Base-by-base conservation (phyloP, 2,329 filamentous ascomycete genomes). In the Didymella pomorum region DNA sequence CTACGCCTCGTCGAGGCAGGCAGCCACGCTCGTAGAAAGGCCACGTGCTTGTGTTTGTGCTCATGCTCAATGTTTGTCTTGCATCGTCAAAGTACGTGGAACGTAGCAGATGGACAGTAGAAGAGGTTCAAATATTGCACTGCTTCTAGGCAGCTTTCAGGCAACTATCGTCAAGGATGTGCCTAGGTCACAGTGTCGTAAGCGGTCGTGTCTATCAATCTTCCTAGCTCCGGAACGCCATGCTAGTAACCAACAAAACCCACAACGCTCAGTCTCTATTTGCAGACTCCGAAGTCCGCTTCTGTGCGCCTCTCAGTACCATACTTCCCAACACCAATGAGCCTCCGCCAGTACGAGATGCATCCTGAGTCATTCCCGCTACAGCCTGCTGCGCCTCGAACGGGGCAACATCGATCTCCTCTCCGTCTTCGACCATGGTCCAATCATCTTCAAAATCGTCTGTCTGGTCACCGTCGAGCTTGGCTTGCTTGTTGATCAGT, bases 391-490 rank as follows among this genome's bases (percentile, higher is more conserved):
- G 65, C 16, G 64, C 60, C 50, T 71, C 64, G 18, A 71, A 67
- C 2, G 61, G 61, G 9, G 63, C 47, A 7, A 66, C 51, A 10
- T 69, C 67, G 4, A 69, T 51, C 2, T 71, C 68, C 41, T 85
- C 84, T 21, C 77, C 79, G 29, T 86, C 83, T 28, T 91, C 92
- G 20, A 97, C 85, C 77, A 97, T 92, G 0, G 93, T 97, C 94
- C 93, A 98, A 72, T 89, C 91, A 74, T 96, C 92, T 69, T 91
- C 88, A 61, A 90, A 89, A 12, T 89, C 87, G 29, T 88, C 88
- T 12, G 18, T 79, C 75, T 62, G 51, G 69, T 75, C 61, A 76
- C 78, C 58, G 25, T 72, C 72, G 4, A 65, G 68, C 48, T 74
- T 73, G 1, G 63, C 67, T 29, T 74, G 78, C 70, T 88, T 86